phyloP scores from a whole-genome alignment of 495 filamentous ascomycete genomes.

The Aspergillus heteromorphus region DNA sequence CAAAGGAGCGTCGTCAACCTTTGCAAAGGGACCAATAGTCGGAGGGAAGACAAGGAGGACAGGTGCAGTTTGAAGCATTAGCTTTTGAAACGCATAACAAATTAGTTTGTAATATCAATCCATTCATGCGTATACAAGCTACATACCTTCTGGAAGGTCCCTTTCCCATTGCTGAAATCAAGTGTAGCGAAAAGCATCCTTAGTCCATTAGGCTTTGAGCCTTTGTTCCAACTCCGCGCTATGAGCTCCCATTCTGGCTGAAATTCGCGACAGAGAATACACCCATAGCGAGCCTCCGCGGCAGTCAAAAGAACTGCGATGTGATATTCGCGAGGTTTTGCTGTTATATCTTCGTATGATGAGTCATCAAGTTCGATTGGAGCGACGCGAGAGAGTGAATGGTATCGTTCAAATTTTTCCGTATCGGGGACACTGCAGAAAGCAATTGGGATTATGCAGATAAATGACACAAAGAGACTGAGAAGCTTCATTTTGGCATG shows the following conservation, averaged over 20 bases:
- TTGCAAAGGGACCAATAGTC: conserved; percentile 77
- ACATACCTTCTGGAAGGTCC: conserved; percentile 81
- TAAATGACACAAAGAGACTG: conserved; percentile 46
- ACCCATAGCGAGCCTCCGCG: conserved; percentile 77
- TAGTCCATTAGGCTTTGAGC: conserved; percentile 66
- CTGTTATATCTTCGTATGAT: conserved; percentile 68
- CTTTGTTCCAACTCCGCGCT: conserved; percentile 78
- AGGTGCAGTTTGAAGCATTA: conserved; percentile 92
- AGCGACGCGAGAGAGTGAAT: conserved; percentile 57
- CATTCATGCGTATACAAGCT: background rate
- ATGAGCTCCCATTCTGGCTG: conserved; percentile 93
- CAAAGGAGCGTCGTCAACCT: conserved; percentile 58
- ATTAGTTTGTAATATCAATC: conserved; percentile 4
- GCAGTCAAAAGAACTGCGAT: conserved; percentile 83
- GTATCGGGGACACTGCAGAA: conserved; percentile 21
- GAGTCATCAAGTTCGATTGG: conserved; percentile 73
- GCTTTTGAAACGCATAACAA: conserved; percentile 40
- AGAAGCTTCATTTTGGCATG: conserved; percentile 51
- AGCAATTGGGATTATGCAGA: conserved; percentile 42
- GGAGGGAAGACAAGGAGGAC: conserved; percentile 85
- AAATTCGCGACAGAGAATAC: conserved; percentile 81
- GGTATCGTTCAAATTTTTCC: conserved; percentile 61
- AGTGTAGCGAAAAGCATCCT: conserved; percentile 77
- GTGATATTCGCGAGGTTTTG: conserved; percentile 75
- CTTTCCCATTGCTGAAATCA: conserved; percentile 82